Conservation (phyloP, 1,139 yeast genomes). For the Candida sp. region DNA sequence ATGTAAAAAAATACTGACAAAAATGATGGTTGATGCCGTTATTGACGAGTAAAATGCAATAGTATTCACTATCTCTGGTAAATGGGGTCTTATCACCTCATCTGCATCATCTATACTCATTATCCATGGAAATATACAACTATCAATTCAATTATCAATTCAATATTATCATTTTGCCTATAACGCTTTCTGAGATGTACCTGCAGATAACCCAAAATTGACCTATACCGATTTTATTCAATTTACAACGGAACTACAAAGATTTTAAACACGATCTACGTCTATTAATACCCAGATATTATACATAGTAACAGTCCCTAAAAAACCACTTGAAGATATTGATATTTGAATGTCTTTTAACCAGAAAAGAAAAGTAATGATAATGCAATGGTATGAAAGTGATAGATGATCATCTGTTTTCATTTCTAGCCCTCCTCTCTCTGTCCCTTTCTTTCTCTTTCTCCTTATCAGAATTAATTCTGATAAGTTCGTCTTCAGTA, state of each 20-base stretch:
- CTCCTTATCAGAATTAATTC: constrained; percentile 37
- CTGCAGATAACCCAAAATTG: background rate
- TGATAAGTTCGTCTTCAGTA: constrained; percentile 51
- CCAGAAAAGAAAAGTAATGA: background rate
- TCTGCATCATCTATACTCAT: background rate
- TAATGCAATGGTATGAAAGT: background rate
- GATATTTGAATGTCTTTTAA: too few relatives aligned
- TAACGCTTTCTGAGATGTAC: background rate
- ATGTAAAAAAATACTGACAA: constrained; percentile 30
- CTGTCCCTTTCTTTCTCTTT: constrained; percentile 15
- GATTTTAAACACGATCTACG: background rate
- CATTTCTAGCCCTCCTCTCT: background rate
- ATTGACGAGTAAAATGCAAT: constrained; percentile 33
- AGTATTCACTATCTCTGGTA: constrained; percentile 12
- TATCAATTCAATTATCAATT: background rate
- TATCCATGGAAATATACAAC: background rate
- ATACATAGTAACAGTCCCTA: background rate
- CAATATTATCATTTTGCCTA: background rate
- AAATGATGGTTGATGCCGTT: constrained; percentile 29
- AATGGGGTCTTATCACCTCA: background rate
- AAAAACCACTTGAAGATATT: too few relatives aligned
- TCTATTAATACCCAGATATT: background rate
- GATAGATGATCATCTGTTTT: background rate
- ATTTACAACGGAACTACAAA: too few relatives aligned
- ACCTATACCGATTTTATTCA: too few relatives aligned